Conservation (phyloP, 31 red algal genomes). For the Odonthalia washingtoniensis region DNA sequence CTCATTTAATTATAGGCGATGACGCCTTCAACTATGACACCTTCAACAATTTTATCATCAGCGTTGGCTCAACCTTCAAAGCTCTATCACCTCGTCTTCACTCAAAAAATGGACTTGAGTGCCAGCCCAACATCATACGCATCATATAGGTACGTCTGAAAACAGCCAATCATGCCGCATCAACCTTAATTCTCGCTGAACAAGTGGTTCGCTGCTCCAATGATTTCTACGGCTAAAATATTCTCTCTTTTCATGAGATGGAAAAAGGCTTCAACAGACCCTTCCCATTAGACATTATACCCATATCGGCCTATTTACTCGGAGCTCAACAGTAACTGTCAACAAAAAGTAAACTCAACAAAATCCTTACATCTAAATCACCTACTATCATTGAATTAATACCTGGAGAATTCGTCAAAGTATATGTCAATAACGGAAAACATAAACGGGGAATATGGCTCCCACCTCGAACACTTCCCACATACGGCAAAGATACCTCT, state of each 20-base stretch:
- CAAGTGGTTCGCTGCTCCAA: slow-evolving; percentile 28
- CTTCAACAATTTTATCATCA: background rate
- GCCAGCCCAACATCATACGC: slow-evolving; percentile 12
- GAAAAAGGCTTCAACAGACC: slow-evolving; percentile 21
- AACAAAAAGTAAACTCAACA: slow-evolving; percentile 34
- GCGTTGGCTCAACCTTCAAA: background rate
- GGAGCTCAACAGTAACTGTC: slow-evolving; percentile 32
- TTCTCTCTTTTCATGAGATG: slow-evolving; percentile 22
- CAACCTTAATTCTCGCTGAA: background rate
- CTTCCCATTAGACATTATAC: background rate
- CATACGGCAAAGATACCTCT: too few relatives aligned
- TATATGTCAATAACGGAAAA: slow-evolving; percentile 47
- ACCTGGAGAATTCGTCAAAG: slow-evolving; percentile 2
- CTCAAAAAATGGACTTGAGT: slow-evolving; percentile 27
- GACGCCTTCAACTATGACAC: background rate
- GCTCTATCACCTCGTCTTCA: background rate
- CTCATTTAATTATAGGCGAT: background rate
- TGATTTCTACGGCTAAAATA: slow-evolving; percentile 24
- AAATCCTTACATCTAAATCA: slow-evolving; percentile 12
- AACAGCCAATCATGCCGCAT: background rate
- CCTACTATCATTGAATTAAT: background rate
- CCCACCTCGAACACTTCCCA: too few relatives aligned
- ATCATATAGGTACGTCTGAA: background rate
- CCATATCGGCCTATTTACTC: background rate
- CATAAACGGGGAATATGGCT: too few relatives aligned